Evolutionary conservation across 2,329 filamentous ascomycete genomes (phyloP), one percentile per base, ranked within the genome.

Genomic region (Polytolypa hystricis): DNA sequence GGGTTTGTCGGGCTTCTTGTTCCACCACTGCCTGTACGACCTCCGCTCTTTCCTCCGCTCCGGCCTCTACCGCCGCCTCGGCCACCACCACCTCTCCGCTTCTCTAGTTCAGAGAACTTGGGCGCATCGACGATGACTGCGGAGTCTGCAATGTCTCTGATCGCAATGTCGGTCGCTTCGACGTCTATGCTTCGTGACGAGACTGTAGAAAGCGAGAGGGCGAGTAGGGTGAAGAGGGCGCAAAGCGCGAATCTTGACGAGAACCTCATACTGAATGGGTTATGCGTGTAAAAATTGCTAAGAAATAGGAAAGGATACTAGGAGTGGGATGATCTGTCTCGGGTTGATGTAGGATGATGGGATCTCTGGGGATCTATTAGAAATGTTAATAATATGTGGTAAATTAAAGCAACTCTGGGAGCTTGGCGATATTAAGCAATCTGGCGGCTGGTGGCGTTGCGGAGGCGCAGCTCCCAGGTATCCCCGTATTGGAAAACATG

Each of bases 31-130:
- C 35, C 47, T 32, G 40, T 46, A 27, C 51, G 41, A n/a, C 53
- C 33, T 18, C 54, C 49, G 21, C 55, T 47, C 20, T 53, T 39
- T 23, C 47, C 38, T 6, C 52, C 48, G 4, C 53, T 46, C 16
- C 52, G 49, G 19, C 54, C 44, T 12, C 49, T 37, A 5, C 63
- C 56, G 10, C 62, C 55, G 15, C 60, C 53, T 18, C 64, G 58
- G n/a, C 66, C 61, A 4, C 66, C 61, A 16, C 68, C 67, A 46
- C 66, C 60, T 48, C 65, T 67, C 38, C 69, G 62, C 47, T 71
- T 72, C 38, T 64, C 59, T 18, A 70, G 46, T 18, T 55, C 51
- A 4, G 45, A 28, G 4, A 43, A 29, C 21, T 53, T 44, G 7
- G 37, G 33, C 4, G 40, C 32, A 2, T 43, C 36, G 15, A 33